Conservation (phyloP, 129 eudicot genomes). For the Pittosporum tobira region DNA sequence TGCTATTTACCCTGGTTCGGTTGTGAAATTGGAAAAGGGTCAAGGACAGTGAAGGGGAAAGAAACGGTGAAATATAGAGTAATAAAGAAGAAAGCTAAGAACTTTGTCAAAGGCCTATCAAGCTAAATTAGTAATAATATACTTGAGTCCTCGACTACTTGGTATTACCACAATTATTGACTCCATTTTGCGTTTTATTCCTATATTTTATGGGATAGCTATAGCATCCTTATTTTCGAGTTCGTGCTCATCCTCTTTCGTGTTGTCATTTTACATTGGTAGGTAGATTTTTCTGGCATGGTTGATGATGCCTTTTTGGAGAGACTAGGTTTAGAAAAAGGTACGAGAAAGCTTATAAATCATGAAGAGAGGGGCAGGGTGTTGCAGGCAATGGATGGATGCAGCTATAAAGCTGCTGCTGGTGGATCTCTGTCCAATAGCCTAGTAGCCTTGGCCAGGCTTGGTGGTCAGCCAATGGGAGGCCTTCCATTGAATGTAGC, state of each 20-base stretch:
- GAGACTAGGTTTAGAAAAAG: conserved; percentile 74
- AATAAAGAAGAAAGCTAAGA: too few relatives aligned
- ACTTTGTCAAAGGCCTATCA: background rate
- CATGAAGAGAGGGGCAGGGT: conserved; percentile 95
- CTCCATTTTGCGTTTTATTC: background rate
- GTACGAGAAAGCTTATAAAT: conserved; percentile 82
- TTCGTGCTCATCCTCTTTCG: background rate
- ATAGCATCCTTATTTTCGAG: background rate
- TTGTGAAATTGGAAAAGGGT: background rate
- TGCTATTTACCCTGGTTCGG: background rate
- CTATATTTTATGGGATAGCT: background rate
- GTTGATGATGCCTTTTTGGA: conserved; percentile 70
- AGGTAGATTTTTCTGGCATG: conserved; percentile 96
- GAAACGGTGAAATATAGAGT: too few relatives aligned
- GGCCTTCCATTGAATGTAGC: conserved; percentile 72
- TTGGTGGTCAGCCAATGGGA: conserved; percentile 62
- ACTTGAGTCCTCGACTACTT: background rate
- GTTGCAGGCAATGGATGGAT: conserved; percentile 94
- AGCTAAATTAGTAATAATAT: background rate
- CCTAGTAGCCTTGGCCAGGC: conserved; percentile 98
- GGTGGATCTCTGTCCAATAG: conserved; percentile 96
- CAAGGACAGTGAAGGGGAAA: too few relatives aligned
- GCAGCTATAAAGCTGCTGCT: conserved; percentile 98
- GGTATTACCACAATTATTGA: background rate
- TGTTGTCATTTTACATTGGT: conserved; percentile 1